These are phyloP conservation scores for Auriscalpium orientale DNA, from an alignment of 768 basidiomycete species.

Conservation along the genomic window DNA sequence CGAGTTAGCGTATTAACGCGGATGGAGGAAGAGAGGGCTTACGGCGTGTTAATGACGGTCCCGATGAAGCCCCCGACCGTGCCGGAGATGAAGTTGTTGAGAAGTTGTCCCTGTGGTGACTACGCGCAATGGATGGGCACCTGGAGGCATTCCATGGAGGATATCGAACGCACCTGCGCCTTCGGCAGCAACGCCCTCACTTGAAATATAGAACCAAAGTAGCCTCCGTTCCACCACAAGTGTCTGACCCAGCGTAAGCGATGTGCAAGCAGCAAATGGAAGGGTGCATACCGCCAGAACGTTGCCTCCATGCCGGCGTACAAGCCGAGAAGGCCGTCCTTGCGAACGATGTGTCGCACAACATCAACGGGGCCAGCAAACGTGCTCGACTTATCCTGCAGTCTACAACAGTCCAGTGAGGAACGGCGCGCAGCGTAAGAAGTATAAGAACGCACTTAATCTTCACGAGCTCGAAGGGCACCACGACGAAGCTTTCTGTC, in stretches of 20 bases:
- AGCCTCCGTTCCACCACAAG: slow-evolving; percentile 91
- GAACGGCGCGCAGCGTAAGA: background rate
- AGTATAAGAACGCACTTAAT: slow-evolving; percentile 48
- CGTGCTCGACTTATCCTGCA: slow-evolving; percentile 90
- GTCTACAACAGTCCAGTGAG: slow-evolving; percentile 28
- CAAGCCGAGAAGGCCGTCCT: slow-evolving; percentile 76
- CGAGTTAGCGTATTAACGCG: background rate
- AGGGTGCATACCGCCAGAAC: slow-evolving; percentile 76
- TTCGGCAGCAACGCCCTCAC: slow-evolving; percentile 76
- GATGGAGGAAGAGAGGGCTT: slow-evolving; percentile 19
- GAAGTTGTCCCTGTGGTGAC: slow-evolving; percentile 28
- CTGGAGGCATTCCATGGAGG: background rate
- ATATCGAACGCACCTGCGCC: slow-evolving; percentile 51
- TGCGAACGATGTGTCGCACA: slow-evolving; percentile 66
- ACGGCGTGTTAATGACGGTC: slow-evolving; percentile 90
- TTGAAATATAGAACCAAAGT: slow-evolving; percentile 90
- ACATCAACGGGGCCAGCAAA: slow-evolving; percentile 92
- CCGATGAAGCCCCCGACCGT: slow-evolving; percentile 85
- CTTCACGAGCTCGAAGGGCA: slow-evolving; percentile 94
- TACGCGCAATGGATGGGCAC: background rate
- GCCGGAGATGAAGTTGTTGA: slow-evolving; percentile 93
- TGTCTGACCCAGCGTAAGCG: slow-evolving; percentile 39
- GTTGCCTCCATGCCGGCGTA: slow-evolving; percentile 97
- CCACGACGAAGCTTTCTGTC: slow-evolving; percentile 91
- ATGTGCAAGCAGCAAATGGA: background rate